These are phyloP conservation scores for Wickerhamiella musiphila DNA, from an alignment of 805 yeast genomes.

Conservation along the genomic window DNA sequence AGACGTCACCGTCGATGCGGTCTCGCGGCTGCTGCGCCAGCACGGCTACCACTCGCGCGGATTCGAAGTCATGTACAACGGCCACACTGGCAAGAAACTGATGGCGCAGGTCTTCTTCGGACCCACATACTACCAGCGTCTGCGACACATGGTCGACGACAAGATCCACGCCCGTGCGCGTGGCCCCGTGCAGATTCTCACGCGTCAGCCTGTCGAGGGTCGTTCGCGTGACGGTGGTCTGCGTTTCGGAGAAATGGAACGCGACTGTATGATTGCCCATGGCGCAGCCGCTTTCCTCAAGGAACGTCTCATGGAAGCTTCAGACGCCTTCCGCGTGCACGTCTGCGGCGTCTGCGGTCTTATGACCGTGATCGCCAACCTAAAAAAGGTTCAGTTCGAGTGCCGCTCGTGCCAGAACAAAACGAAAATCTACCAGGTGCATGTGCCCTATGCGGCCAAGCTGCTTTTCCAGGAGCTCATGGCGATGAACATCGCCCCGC, in stretches of 20 bases:
- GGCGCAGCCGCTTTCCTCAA: conserved; percentile 98
- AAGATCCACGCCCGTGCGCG: conserved; percentile 98
- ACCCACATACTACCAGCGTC: conserved; percentile 97
- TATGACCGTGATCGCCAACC: conserved; percentile 93
- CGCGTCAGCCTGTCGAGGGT: conserved; percentile 98
- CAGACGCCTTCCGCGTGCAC: conserved; percentile 96
- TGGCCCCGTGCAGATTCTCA: conserved; percentile 94
- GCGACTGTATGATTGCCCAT: conserved; percentile 99
- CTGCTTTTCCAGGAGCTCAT: conserved; percentile 94
- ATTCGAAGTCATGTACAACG: conserved; percentile 95
- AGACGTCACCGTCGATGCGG: conserved; percentile 94
- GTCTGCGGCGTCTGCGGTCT: conserved; percentile 97
- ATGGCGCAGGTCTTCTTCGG: conserved; percentile 99
- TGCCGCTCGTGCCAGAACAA: conserved; percentile 97
- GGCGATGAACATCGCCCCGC: conserved; percentile 98
- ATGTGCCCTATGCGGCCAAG: conserved; percentile 97
- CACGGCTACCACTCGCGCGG: conserved; percentile 98
- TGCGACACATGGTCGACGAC: conserved; percentile 98
- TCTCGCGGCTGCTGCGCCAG: conserved; percentile 78
- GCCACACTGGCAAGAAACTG: conserved; percentile 94
- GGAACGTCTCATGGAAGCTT: conserved; percentile 96
- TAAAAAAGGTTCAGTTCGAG: conserved; percentile 94
- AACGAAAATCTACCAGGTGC: conserved; percentile 93
- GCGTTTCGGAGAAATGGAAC: conserved; percentile 99
- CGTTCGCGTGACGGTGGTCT: conserved; percentile 98